Conservation (phyloP, 75 land plant species). For the Isoetes taiwanensis region DNA sequence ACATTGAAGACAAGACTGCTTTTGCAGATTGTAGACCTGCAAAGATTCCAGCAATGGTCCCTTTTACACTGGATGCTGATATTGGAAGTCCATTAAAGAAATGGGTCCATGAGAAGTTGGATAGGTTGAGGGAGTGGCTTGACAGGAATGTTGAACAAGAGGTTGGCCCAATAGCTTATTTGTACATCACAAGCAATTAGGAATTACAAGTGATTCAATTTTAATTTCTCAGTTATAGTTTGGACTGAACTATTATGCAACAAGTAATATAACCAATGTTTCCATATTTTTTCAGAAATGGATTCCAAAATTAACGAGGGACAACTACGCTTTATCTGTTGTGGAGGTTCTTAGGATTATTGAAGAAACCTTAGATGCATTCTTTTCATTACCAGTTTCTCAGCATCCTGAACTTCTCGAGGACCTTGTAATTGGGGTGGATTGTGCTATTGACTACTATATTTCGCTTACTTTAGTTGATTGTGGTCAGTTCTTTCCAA, state of each 20-base stretch:
- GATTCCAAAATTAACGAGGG: neutral
- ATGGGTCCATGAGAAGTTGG: neutral
- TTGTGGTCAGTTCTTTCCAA: neutral
- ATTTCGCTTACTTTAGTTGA: neutral
- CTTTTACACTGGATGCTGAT: neutral
- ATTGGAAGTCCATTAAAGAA: neutral
- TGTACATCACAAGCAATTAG: too few species aligned
- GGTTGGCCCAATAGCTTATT: too few species aligned
- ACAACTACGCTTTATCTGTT: neutral
- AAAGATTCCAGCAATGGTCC: neutral
- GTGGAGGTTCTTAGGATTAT: neutral
- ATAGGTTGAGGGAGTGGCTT: neutral
- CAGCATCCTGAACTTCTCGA: neutral
- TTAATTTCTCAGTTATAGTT: neutral
- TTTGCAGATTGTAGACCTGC: neutral
- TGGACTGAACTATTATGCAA: neutral
- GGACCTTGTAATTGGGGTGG: neutral
- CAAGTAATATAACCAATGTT: neutral
- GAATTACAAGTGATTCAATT: neutral
- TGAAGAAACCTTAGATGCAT: constrained; percentile 6
- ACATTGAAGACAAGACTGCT: neutral
- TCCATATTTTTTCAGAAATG: neutral
- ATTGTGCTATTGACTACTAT: neutral
- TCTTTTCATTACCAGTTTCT: neutral
- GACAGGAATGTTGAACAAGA: constrained; percentile 3